These are phyloP conservation scores for Salix arbutifolia DNA, from an alignment of 345 rosid species.

Conservation along the genomic window DNA sequence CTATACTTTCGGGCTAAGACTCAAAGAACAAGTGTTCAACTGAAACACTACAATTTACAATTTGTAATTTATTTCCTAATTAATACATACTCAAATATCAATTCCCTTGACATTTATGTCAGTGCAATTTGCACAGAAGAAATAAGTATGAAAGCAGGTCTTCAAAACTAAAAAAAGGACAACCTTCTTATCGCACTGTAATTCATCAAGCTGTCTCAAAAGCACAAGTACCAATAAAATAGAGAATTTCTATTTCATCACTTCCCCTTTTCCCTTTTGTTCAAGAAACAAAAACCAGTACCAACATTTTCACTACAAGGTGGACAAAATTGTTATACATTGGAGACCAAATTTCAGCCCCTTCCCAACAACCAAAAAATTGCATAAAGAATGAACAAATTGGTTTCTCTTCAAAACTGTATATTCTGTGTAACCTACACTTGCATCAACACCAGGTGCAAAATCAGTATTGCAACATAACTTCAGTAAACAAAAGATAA, in stretches of 20 bases:
- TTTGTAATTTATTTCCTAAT: too few relatives aligned
- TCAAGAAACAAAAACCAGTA: not conserved
- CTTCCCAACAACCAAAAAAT: not conserved
- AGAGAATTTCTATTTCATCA: not conserved
- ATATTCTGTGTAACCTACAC: not conserved
- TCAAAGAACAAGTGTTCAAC: too few relatives aligned
- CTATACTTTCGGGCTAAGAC: too few relatives aligned
- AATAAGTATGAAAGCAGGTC: too few relatives aligned
- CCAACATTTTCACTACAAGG: constrained; percentile 4
- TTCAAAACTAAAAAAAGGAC: not conserved
- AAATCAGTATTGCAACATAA: constrained; percentile 3
- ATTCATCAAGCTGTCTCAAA: not conserved
- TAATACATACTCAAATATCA: too few relatives aligned
- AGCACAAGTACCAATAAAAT: not conserved
- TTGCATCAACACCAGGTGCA: constrained; percentile 4
- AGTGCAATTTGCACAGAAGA: too few relatives aligned
- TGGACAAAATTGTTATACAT: constrained; percentile 8
- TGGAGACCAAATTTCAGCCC: constrained; percentile 10
- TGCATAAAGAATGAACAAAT: constrained; percentile 24
- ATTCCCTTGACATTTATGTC: too few relatives aligned
- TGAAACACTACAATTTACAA: too few relatives aligned
- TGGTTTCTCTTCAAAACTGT: constrained; percentile 1
- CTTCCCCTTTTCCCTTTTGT: not conserved
- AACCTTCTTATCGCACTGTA: not conserved
- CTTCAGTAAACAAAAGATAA: not conserved